Base-by-base conservation (phyloP, 352 stramenopile species). In the Phytophthora foliorum region DNA sequence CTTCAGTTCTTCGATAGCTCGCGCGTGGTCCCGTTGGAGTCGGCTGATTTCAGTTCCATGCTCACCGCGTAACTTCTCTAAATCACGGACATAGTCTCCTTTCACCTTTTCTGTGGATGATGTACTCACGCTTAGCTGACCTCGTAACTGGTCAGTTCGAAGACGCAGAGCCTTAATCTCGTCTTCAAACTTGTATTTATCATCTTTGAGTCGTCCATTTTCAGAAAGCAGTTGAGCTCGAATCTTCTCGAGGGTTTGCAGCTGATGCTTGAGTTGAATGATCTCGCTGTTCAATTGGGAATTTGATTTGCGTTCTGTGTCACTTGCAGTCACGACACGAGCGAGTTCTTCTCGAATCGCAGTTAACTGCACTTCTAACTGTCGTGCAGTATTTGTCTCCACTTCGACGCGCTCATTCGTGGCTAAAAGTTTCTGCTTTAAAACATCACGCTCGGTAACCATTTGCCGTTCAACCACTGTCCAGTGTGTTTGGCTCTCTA, bases 191-290 rank as follows among this genome's bases (percentile, higher is more conserved):
- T 76, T 71, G 6, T 71, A 70, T 3, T 79, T 63, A 6, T 82
- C 52, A 29, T 83, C 77, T 25, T 80, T 76, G 22, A 80, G 39
- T 19, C 81, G 70, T 8, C 60, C 63, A n/a, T 80, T 70, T 22
- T 92, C 84, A 4, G 72, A 55, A 10, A 81, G 41, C 4, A 90
- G 54, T 32, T 80, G 56, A 7, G 51, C 62, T 24, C 82, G 79
- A 39, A 57, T 77, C 57, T 82, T 91, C 24, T 90, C 78, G 3
- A 81, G 60, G 3, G 44, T 73, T 31, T 81, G 69, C 0, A 90
- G 59, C 50, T 91, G 75, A 24, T 82, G 64, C 32, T 90, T 90
- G 16, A 91, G 79, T 32, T 80, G 67, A 29, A 79, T 78, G n/a
- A 92, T 54, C 21, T 92, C 81, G 16, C 59, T 76, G 10, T 77